phyloP scores from a whole-genome alignment of 768 basidiomycete species.

The Collybia sordida region DNA sequence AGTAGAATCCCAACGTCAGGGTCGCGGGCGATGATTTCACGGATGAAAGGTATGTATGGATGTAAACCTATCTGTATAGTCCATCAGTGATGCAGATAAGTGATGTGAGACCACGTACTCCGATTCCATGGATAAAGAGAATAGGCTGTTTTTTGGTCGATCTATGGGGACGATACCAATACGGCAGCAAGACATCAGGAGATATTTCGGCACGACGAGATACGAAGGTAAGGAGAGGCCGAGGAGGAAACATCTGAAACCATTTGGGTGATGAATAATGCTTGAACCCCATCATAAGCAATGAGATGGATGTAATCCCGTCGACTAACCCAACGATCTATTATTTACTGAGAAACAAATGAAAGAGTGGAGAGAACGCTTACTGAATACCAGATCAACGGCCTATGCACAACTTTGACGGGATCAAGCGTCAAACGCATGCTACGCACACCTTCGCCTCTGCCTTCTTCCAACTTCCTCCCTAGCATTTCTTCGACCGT shows the following conservation, averaged over 20 bases:
- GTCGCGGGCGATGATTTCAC: conserved; percentile 39
- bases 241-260: conserved; percentile 51
- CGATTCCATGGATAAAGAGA: conserved; percentile 71
- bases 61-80: conserved; percentile 58
- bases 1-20: conserved; percentile 58
- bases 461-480: conserved; percentile 37
- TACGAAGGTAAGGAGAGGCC: conserved; percentile 41
- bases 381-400: conserved; percentile 65
- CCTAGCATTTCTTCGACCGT: conserved; percentile 41
- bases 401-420: conserved; percentile 54
- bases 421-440: conserved; percentile 59
- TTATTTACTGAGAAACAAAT: background rate
- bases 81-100: background rate
- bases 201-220: conserved; percentile 42
- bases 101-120: conserved; percentile 35
- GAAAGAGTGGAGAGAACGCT: conserved; percentile 18
- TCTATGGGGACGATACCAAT: conserved; percentile 45
- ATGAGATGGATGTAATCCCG: conserved; percentile 34
- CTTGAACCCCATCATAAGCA: conserved; percentile 47
- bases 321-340: conserved; percentile 59
- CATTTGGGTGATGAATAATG: conserved; percentile 45
- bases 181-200: conserved; percentile 27
- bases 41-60: conserved; percentile 54
- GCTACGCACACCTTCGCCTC: conserved; percentile 33
- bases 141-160: conserved; percentile 48